phyloP scores from a whole-genome alignment of 345 rosid genomes.

The Bruguiera gymnorhiza region DNA sequence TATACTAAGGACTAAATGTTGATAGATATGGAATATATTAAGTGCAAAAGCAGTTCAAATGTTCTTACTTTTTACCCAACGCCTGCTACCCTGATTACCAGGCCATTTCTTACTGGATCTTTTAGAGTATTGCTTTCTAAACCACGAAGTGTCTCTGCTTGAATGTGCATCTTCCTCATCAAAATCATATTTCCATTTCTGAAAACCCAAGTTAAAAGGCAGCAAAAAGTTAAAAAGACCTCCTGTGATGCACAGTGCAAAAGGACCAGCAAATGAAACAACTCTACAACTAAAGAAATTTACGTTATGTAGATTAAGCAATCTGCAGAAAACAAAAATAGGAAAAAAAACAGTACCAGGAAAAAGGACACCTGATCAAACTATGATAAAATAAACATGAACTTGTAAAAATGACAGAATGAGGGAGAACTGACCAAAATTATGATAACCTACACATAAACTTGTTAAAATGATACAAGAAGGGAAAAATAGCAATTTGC shows the following conservation, averaged over 20 bases:
- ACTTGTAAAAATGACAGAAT: too few species aligned
- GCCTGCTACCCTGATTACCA: conserved; percentile 36
- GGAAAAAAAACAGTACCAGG: too few species aligned
- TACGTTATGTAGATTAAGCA: too few species aligned
- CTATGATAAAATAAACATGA: too few species aligned
- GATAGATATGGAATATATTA: background rate
- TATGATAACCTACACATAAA: too few species aligned
- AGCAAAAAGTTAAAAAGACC: conserved; percentile 10
- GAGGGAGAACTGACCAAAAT: too few species aligned
- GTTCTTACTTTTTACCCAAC: conserved; percentile 54
- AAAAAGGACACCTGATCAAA: too few species aligned
- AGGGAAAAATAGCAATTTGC: too few species aligned
- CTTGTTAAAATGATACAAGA: too few species aligned
- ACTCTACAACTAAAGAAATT: background rate
- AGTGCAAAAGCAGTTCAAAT: conserved; percentile 4
- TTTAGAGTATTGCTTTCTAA: conserved; percentile 41
- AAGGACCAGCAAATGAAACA: background rate
- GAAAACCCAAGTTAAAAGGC: conserved; percentile 15
- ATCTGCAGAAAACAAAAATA: too few species aligned
- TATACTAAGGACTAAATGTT: background rate
- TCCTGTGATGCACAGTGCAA: conserved; percentile 4
- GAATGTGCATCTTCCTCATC: conserved; percentile 47
- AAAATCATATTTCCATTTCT: conserved; percentile 56
- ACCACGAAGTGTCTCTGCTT: conserved; percentile 57
- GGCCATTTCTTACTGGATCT: conserved; percentile 38